These are phyloP conservation scores for Rhodotorula kratochvilovae DNA, from an alignment of 768 basidiomycete species.

Conservation along the genomic window DNA sequence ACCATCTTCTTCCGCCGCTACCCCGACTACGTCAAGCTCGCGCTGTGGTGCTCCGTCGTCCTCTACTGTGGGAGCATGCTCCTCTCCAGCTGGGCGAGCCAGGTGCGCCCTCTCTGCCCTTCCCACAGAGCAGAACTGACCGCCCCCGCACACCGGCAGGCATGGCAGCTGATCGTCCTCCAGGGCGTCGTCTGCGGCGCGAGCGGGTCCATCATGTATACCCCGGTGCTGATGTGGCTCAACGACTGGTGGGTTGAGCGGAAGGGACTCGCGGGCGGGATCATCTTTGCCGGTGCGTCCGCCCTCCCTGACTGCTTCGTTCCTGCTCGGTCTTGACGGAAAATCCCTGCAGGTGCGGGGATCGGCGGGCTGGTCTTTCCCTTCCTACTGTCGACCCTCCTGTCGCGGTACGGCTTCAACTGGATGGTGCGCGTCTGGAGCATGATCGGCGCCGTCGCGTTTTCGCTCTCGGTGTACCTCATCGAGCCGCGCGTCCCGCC, in stretches of 20 bases:
- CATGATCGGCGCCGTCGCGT: not conserved
- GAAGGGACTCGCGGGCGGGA: constrained; percentile 9
- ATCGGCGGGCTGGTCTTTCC: constrained; percentile 33
- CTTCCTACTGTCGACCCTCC: constrained; percentile 13
- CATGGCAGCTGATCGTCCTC: constrained; percentile 32
- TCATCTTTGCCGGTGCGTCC: constrained; percentile 15
- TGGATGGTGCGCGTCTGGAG: constrained; percentile 36
- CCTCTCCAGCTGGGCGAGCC: constrained; percentile 22
- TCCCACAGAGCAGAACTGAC: no score
- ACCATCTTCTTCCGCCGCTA: constrained; percentile 28
- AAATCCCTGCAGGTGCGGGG: not conserved
- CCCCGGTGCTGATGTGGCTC: constrained; percentile 28
- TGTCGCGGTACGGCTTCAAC: constrained; percentile 20
- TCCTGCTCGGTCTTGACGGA: no score
- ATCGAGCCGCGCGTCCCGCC: constrained; percentile 25
- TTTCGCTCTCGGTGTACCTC: constrained; percentile 4
- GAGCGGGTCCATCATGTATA: constrained; percentile 19
- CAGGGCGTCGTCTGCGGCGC: constrained; percentile 27
- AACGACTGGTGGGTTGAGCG: not conserved
- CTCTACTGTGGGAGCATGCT: constrained; percentile 22
- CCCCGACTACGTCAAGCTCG: constrained; percentile 25
- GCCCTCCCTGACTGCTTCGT: no score
- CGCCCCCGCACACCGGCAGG: no score
- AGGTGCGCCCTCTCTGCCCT: not conserved
- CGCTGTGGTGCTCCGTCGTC: constrained; percentile 1